phyloP scores from a whole-genome alignment of 805 yeast species.

The Candida andamanensis region DNA sequence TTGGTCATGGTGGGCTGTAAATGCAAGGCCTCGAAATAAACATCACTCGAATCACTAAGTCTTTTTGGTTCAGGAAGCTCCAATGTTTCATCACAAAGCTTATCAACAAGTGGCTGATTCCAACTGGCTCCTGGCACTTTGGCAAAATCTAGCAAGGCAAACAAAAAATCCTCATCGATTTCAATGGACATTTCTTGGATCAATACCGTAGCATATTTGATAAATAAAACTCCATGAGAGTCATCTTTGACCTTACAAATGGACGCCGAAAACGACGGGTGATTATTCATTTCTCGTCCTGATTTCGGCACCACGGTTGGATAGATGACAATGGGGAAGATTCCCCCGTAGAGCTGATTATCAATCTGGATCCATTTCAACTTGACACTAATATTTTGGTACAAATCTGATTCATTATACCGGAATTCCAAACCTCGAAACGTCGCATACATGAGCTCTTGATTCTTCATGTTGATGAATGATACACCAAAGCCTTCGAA shows the following conservation, averaged over 20 bases:
- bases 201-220: conserved; percentile 86
- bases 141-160: conserved; percentile 73
- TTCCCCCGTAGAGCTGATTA: conserved; percentile 83
- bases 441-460: conserved; percentile 82
- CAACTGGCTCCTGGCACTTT: conserved; percentile 81
- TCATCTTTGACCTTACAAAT: conserved; percentile 82
- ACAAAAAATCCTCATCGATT: conserved; percentile 87
- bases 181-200: conserved; percentile 90
- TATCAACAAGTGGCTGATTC: conserved; percentile 43
- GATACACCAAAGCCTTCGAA: conserved; percentile 89
- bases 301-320: conserved; percentile 89
- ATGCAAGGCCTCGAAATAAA: conserved; percentile 89
- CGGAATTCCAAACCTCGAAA: conserved; percentile 75
- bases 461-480: conserved; percentile 59
- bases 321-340: conserved; percentile 80
- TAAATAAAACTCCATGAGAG: conserved; percentile 81
- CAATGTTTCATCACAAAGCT: conserved; percentile 57
- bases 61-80: conserved; percentile 66
- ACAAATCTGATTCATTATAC: conserved; percentile 78
- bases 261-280: conserved; percentile 87
- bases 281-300: conserved; percentile 74
- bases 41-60: conserved; percentile 56
- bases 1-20: conserved; percentile 88
- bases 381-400: conserved; percentile 74
- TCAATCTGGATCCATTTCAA: conserved; percentile 94